Conservation (phyloP, 1,284 basidiomycete species). For the Heterobasidion irregulare region DNA sequence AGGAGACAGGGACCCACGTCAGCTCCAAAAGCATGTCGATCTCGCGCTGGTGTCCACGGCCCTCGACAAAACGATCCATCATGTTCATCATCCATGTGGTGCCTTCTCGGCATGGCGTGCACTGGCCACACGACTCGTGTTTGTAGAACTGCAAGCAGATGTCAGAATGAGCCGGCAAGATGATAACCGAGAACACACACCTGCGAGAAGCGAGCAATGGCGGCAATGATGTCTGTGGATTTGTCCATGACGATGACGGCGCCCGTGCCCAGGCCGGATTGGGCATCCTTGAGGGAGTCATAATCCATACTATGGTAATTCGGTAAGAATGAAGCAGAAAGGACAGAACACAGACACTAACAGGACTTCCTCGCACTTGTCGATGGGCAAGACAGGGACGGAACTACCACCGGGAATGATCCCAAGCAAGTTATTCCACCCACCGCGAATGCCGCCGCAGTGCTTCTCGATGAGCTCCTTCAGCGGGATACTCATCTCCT, state of each 20-base stretch:
- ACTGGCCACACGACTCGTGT: slow-evolving; percentile 98
- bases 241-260: slow-evolving; percentile 99
- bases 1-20: slow-evolving; percentile 43
- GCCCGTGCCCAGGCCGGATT: slow-evolving; percentile 92
- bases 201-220: slow-evolving; percentile 89
- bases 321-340: slow-evolving; percentile 6
- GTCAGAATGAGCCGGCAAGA: slow-evolving; percentile 1
- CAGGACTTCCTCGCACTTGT: slow-evolving; percentile 79
- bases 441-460: slow-evolving; percentile 90
- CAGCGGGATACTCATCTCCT: slow-evolving; percentile 97
- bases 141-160: slow-evolving; percentile 71
- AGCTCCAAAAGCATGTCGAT: slow-evolving; percentile 96
- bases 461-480: slow-evolving; percentile 95
- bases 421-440: slow-evolving; percentile 94
- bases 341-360: slow-evolving; percentile 30
- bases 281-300: slow-evolving; percentile 93
- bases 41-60: slow-evolving; percentile 85
- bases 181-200: slow-evolving; percentile 26
- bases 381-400: slow-evolving; percentile 87
- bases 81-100: slow-evolving; percentile 99
- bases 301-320: slow-evolving; percentile 84
- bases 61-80: slow-evolving; percentile 91
- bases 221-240: slow-evolving; percentile 87
- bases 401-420: slow-evolving; percentile 95
- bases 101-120: slow-evolving; percentile 93